A percentile compares a stretch with the other conserved stretches of the same genome.
phyloP scores from a whole-genome alignment of 2,329 filamentous ascomycete genomes.

The Dryadomyces sulphureus region DNA sequence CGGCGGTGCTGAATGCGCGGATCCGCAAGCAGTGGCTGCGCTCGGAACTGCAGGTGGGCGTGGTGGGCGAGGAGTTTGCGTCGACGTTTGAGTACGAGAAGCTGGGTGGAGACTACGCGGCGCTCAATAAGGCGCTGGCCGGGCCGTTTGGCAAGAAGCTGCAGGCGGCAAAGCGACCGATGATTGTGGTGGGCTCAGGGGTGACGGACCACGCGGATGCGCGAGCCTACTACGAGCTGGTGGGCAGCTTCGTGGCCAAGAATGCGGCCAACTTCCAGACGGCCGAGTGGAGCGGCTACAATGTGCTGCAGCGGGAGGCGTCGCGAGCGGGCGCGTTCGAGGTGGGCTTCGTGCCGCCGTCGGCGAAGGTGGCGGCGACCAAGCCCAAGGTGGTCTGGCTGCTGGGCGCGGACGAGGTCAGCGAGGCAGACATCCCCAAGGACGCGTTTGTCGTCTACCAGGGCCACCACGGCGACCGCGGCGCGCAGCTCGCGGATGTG shows the following conservation, averaged over 20 bases:
- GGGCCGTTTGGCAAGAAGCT: slow-evolving; percentile 91
- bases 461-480: slow-evolving; percentile 90
- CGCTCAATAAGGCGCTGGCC: slow-evolving; percentile 72
- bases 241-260: slow-evolving; percentile 87
- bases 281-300: slow-evolving; percentile 92
- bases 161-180: slow-evolving; percentile 71
- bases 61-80: slow-evolving; percentile 81
- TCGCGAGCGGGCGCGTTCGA: slow-evolving; percentile 90
- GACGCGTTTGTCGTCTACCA: slow-evolving; percentile 96
- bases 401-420: slow-evolving; percentile 85
- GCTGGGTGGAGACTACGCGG: slow-evolving; percentile 62
- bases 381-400: slow-evolving; percentile 95
- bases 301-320: slow-evolving; percentile 84
- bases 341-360: slow-evolving; percentile 84
- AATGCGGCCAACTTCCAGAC: slow-evolving; percentile 78
- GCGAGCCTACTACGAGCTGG: slow-evolving; percentile 82
- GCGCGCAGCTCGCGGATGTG: slow-evolving; percentile 84
- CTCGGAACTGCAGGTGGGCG: slow-evolving; percentile 82
- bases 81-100: slow-evolving; percentile 95
- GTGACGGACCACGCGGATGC: slow-evolving; percentile 84
- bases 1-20: slow-evolving; percentile 85
- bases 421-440: slow-evolving; percentile 75
- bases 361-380: slow-evolving; percentile 63
- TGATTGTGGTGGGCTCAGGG: slow-evolving; percentile 91
- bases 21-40: slow-evolving; percentile 97